Evolutionary conservation across 2,329 filamentous ascomycete genomes (phyloP).

Genomic region (Aureobasidium sp.): DNA sequence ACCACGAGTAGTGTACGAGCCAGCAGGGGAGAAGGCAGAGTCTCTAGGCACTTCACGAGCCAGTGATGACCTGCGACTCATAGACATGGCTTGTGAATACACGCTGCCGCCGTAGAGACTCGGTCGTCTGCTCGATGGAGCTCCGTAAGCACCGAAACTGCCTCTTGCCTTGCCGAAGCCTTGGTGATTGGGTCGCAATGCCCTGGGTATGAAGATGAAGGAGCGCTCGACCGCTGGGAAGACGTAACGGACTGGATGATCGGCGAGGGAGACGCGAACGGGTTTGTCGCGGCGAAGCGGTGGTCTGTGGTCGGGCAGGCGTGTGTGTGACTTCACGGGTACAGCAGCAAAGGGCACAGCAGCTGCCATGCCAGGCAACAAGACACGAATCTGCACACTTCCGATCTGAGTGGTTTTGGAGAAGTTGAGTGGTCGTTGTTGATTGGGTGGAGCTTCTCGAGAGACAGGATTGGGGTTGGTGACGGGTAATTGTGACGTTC

Average conservation of each 20-base stretch:
- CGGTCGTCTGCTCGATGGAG: constrained; percentile 61
- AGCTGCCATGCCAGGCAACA: constrained; percentile 65
- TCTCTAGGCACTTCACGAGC: constrained; percentile 63
- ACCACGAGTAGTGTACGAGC: constrained; percentile 59
- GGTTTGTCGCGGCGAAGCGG: constrained; percentile 93
- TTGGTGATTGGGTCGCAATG: constrained; percentile 87
- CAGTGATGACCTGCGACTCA: constrained; percentile 79
- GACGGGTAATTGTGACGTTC: constrained; percentile 1
- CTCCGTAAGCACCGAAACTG: constrained; percentile 57
- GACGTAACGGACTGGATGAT: constrained; percentile 74
- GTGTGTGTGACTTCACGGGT: constrained; percentile 83
- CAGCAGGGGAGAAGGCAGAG: constrained; percentile 70
- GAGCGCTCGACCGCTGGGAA: constrained; percentile 85
- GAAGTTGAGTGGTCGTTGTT: constrained; percentile 40
- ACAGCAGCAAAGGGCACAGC: constrained; percentile 67
- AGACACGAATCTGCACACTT: constrained; percentile 77
- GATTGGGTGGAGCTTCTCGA: constrained; percentile 14
- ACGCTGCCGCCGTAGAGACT: constrained; percentile 74
- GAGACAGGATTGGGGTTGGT: background rate
- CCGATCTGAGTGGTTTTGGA: constrained; percentile 79
- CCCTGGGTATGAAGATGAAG: constrained; percentile 95
- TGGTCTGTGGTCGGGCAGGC: constrained; percentile 87
- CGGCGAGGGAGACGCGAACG: constrained; percentile 83
- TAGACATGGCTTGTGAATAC: constrained; percentile 80
- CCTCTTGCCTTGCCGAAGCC: constrained; percentile 60